phyloP scores from a whole-genome alignment of 352 stramenopile species.

The Pilasporangium apinafurcum region DNA sequence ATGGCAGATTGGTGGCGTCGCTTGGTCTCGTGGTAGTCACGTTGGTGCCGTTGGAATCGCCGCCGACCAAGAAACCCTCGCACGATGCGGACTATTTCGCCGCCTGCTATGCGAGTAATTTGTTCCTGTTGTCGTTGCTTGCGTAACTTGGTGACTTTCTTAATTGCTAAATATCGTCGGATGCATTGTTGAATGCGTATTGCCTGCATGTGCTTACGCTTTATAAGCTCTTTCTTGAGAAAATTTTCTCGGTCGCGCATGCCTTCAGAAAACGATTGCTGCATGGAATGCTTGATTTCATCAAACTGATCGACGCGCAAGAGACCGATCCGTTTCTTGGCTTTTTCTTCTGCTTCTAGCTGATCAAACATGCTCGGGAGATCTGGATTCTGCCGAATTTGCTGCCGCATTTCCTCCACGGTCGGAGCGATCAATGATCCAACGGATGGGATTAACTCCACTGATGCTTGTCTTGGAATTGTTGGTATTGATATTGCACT shows the following conservation, averaged over 20 bases:
- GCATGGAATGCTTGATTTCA: slow-evolving; percentile 35
- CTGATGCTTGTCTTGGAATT: not conserved
- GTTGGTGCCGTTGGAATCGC: slow-evolving; percentile 24
- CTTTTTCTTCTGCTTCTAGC: slow-evolving; percentile 64
- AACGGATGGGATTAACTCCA: not conserved
- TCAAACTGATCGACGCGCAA: slow-evolving; percentile 44
- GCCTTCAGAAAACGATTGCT: slow-evolving; percentile 31
- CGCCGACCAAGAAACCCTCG: slow-evolving; percentile 52
- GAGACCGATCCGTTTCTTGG: slow-evolving; percentile 25
- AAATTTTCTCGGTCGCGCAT: slow-evolving; percentile 45
- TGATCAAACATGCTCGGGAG: slow-evolving; percentile 75
- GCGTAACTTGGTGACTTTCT: slow-evolving; percentile 21
- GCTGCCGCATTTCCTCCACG: slow-evolving; percentile 21
- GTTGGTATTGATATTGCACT: not conserved
- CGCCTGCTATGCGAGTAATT: slow-evolving; percentile 41
- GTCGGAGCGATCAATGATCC: slow-evolving; percentile 9
- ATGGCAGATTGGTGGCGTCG: slow-evolving; percentile 23
- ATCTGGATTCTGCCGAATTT: slow-evolving; percentile 27
- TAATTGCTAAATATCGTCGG: slow-evolving; percentile 40
- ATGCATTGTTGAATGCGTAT: slow-evolving; percentile 51
- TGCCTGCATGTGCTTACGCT: slow-evolving; percentile 33
- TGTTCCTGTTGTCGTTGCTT: slow-evolving; percentile 26
- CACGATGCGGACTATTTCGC: slow-evolving; percentile 57
- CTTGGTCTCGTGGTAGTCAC: slow-evolving; percentile 8
- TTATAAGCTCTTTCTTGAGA: slow-evolving; percentile 34